These are phyloP conservation scores for Coprinellus micaceus DNA, from an alignment of 768 basidiomycete genomes.

Conservation along the genomic window DNA sequence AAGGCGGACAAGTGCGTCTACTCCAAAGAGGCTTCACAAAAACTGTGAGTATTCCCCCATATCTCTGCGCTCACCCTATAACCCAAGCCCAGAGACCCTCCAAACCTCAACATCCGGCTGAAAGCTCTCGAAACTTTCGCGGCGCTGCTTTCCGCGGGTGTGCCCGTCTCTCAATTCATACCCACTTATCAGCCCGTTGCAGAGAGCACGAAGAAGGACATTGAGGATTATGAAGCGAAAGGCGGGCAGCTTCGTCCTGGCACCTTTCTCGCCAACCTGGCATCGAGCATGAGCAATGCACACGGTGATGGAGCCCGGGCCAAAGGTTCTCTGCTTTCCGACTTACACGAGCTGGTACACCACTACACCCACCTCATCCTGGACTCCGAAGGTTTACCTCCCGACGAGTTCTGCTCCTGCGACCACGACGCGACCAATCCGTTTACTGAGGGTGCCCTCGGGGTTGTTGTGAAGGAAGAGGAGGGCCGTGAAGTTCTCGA, in stretches of 20 bases:
- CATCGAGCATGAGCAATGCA: too few species aligned
- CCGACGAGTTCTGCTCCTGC: too few species aligned
- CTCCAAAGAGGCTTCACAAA: constrained; percentile 77
- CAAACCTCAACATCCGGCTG: constrained; percentile 78
- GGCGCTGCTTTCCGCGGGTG: constrained; percentile 44
- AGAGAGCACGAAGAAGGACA: constrained; percentile 2
- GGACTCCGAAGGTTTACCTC: too few species aligned
- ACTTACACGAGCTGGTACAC: not conserved
- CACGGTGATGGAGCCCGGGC: too few species aligned
- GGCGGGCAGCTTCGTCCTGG: not conserved
- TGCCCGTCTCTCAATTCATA: constrained; percentile 30
- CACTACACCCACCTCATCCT: too few species aligned
- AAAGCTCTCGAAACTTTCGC: constrained; percentile 63
- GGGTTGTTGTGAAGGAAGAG: too few species aligned
- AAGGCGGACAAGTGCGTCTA: constrained; percentile 71
- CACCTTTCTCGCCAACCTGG: too few species aligned
- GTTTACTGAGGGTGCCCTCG: too few species aligned
- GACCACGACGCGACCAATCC: too few species aligned
- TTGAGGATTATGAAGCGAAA: not conserved
- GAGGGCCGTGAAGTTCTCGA: too few species aligned
- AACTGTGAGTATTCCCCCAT: constrained; percentile 53
- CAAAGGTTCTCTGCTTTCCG: not conserved
- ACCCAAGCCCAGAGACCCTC: constrained; percentile 54
- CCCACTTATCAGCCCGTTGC: constrained; percentile 29
- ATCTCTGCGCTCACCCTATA: not conserved